phyloP scores from a whole-genome alignment of 495 filamentous ascomycete species.

The Aspergillus saccharolyticus region DNA sequence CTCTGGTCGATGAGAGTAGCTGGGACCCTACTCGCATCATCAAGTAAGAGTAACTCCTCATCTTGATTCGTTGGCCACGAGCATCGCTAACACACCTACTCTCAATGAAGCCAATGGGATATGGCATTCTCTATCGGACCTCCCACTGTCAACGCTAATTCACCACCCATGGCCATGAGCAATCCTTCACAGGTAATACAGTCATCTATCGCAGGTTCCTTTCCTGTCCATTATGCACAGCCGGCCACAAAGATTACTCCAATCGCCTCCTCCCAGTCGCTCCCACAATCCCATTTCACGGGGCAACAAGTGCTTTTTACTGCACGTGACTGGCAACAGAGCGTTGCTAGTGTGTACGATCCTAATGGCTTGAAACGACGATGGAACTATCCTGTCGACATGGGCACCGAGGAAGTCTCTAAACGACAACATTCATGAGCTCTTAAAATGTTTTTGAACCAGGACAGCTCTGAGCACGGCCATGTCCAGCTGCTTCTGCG shows the following conservation, averaged over 20 bases:
- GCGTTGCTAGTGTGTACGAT: slow-evolving; percentile 84
- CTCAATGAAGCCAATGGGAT: slow-evolving; percentile 72
- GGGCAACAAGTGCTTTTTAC: slow-evolving; percentile 68
- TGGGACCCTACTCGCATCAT: slow-evolving; percentile 96
- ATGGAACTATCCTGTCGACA: slow-evolving; percentile 52
- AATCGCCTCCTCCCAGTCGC: slow-evolving; percentile 39
- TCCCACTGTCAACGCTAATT: slow-evolving; percentile 45
- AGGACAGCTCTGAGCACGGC: neutral
- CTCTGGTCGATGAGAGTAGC: slow-evolving; percentile 60
- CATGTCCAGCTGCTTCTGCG: neutral
- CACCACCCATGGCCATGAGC: slow-evolving; percentile 40
- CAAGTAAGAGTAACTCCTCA: slow-evolving; percentile 58
- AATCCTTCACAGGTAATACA: slow-evolving; percentile 30
- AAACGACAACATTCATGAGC: slow-evolving; percentile 35
- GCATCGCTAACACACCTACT: slow-evolving; percentile 23
- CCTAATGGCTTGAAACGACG: slow-evolving; percentile 67
- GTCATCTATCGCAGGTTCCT: slow-evolving; percentile 28
- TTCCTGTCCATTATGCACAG: slow-evolving; percentile 36
- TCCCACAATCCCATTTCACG: slow-evolving; percentile 52
- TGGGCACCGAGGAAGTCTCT: slow-evolving; percentile 24
- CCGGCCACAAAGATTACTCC: slow-evolving; percentile 26
- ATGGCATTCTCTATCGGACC: slow-evolving; percentile 73
- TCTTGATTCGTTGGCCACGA: neutral
- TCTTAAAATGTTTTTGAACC: neutral
- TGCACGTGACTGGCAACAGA: slow-evolving; percentile 94